A percentile compares a stretch with the other conserved stretches of the same genome.
phyloP scores from a whole-genome alignment of 345 rosid species.

The Gossypium thurberi region DNA sequence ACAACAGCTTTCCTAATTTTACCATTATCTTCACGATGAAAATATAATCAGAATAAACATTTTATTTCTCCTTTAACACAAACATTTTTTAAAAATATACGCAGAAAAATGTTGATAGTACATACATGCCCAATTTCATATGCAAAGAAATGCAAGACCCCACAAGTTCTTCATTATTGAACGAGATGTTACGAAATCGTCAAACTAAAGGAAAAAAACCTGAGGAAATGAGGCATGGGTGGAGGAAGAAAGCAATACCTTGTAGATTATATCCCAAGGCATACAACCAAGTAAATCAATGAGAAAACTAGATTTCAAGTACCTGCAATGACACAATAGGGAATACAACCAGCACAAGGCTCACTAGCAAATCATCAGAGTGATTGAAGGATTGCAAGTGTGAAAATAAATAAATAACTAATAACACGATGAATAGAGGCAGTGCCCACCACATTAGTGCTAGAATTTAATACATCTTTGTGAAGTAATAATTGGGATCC shows the following conservation, averaged over 20 bases:
- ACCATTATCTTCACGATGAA: neutral
- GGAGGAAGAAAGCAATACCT: slow-evolving; percentile 35
- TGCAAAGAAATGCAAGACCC: neutral
- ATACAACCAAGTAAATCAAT: slow-evolving; percentile 63
- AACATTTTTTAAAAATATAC: neutral
- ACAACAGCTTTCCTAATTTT: neutral
- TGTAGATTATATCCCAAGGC: slow-evolving; percentile 82
- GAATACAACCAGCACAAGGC: neutral
- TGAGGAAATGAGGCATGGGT: neutral
- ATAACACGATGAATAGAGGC: neutral
- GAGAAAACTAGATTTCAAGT: slow-evolving; percentile 65
- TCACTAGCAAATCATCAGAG: neutral
- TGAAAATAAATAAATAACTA: neutral
- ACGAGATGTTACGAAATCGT: neutral
- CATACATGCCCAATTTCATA: neutral
- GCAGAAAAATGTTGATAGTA: neutral
- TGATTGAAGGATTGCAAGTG: neutral
- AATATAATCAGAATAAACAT: neutral
- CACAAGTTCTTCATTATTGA: neutral
- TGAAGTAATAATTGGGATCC: neutral
- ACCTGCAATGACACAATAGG: slow-evolving; percentile 30
- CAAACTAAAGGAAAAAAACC: neutral
- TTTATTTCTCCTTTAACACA: neutral
- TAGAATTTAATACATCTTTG: neutral
- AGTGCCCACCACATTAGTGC: neutral